Base-by-base conservation (phyloP, 108 stramenopile genomes). In the Discostella pseudostelligera region DNA sequence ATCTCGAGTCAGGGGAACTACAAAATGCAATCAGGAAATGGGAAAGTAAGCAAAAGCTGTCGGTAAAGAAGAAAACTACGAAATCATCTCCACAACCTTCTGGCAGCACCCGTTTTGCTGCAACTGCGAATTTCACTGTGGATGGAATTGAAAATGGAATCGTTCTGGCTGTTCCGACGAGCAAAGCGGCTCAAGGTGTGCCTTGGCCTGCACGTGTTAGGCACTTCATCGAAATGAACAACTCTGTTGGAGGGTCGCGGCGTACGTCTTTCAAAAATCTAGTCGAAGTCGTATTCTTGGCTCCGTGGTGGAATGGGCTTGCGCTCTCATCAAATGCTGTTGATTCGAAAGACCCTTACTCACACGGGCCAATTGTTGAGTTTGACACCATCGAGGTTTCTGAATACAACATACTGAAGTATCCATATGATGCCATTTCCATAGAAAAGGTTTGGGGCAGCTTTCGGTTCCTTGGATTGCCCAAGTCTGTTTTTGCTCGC, bases 151-250 rank as follows among this genome's bases (percentile, higher is more conserved):
- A 88, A 58, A 62, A 88, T 61, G 93, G 93, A 9, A 94, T 94
- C 19, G 73, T 94, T 49, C 74, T 94, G 4, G 93, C 90, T 11
- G 59, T 72, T 3, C 76, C 88, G 13, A 80, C 74, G 45, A 72
- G 73, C 36, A 67, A 59, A 55, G 77, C 80, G 21, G 81, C 84
- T 14, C 72, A 84, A 66, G 90, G 90, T 22, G 82, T 88, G 0
- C 73, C 83, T 22, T 94, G 93, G 93, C 93, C 93, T 24, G 93
- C 93, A 14, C 62, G 93, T 69, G 81, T 94, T 10, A 67, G 86
- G 82, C 90, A 94, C 67, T 83, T 83, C 8, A 76, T 83, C 10
- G 93, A 94, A 49, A 53, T 69, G 12, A 71, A 46, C 13, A 70
- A 46, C 13, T 32, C 49, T 14, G 36, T 57, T 49, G 69, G 76